A percentile compares a stretch with the other conserved stretches of the same genome.
These are phyloP conservation scores for Flagelloscypha sp. DNA, from an alignment of 768 basidiomycete species.

Conservation along the genomic window DNA sequence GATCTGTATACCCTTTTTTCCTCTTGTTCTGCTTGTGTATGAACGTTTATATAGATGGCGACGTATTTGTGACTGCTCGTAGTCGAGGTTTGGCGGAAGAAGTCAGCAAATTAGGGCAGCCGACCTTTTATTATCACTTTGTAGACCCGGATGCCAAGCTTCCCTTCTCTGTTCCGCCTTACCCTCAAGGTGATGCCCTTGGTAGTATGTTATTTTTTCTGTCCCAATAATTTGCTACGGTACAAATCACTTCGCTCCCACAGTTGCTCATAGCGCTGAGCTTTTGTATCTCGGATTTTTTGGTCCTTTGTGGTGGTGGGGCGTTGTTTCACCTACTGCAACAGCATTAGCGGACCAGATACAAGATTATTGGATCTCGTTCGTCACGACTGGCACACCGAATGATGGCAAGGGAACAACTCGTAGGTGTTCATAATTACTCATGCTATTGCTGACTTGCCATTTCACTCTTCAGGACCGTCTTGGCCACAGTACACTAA, in stretches of 20 bases:
- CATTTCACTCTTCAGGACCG: slow-evolving; percentile 1
- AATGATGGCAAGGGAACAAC: slow-evolving; percentile 11
- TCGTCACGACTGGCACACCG: slow-evolving; percentile 10
- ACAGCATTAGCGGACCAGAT: slow-evolving; percentile 8
- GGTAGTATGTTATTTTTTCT: no score
- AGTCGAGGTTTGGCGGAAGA: slow-evolving; percentile 8
- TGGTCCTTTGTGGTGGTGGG: no score
- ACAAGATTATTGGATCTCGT: slow-evolving; percentile 18
- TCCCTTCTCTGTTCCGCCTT: no score
- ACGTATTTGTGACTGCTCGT: slow-evolving; percentile 13
- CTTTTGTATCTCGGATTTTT: slow-evolving; percentile 8
- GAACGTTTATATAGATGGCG: slow-evolving; percentile 15
- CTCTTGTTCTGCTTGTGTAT: background rate
- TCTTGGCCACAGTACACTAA: slow-evolving; percentile 3
- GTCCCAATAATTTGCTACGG: no score
- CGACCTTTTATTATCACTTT: slow-evolving; percentile 11
- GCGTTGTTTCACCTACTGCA: slow-evolving; percentile 8
- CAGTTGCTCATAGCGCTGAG: slow-evolving; percentile 12
- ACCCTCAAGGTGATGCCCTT: no score
- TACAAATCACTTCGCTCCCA: background rate
- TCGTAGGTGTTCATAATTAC: slow-evolving; percentile 4
- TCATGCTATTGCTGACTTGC: background rate
- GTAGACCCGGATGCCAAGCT: slow-evolving; percentile 11
- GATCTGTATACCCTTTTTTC: slow-evolving; percentile 11
- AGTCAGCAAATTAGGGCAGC: slow-evolving; percentile 2